These are phyloP conservation scores for Meredithiella fracta DNA, from an alignment of 2,329 filamentous ascomycete genomes.

Conservation along the genomic window DNA sequence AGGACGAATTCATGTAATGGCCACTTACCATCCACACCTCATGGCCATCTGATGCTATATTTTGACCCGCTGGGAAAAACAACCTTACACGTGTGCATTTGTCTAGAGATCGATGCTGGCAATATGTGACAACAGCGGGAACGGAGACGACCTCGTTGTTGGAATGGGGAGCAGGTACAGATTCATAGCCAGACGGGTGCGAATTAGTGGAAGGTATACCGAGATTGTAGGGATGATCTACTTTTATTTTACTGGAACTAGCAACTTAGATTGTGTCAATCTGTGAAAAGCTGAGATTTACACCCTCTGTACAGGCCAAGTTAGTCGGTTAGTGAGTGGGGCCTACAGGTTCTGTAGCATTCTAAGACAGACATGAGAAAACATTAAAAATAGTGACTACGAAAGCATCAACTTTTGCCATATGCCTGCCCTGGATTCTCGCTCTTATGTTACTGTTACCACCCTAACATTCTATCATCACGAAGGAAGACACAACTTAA, in stretches of 20 bases:
- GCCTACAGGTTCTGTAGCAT: no score
- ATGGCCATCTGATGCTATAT: no score
- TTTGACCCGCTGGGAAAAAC: no score
- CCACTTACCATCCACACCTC: no score
- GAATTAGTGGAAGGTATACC: neutral
- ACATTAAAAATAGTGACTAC: neutral
- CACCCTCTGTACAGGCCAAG: no score
- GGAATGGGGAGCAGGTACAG: neutral
- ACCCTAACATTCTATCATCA: neutral
- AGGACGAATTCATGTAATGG: no score
- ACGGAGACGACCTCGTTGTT: neutral
- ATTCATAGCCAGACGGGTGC: neutral
- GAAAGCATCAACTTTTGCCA: neutral
- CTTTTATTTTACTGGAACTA: no score
- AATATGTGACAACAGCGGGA: neutral
- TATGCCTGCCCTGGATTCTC: neutral
- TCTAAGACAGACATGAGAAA: neutral
- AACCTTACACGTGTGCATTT: no score
- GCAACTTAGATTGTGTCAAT: no score
- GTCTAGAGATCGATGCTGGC: neutral
- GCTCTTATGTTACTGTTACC: neutral
- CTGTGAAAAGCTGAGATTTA: neutral
- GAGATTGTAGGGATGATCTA: no score
- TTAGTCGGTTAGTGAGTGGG: neutral
- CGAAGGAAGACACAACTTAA: neutral